Base-by-base conservation (phyloP, 2,329 filamentous ascomycete species). In the Ambrosiella cleistominuta region DNA sequence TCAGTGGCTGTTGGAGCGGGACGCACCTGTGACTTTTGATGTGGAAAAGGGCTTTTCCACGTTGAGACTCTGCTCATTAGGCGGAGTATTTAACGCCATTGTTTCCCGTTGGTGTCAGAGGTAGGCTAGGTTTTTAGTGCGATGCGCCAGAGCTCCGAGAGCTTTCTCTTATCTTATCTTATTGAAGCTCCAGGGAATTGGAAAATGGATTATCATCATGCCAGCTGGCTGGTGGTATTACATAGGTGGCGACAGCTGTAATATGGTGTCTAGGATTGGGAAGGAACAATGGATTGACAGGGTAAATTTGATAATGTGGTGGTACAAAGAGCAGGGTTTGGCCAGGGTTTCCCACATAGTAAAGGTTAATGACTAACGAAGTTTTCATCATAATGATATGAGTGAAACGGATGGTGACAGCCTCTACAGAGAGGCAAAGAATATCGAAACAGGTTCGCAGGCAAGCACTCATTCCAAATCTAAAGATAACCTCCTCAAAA, bases 1-100 rank as follows among this genome's bases (percentile, higher is more conserved):
- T 27, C 27, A 3, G 27, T 27, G 27, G 3, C 39, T 17, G 45
- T n/a, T 3, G 45, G 9, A 19, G 8, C 13, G 11, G 19, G 4
- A 62, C 69, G 57, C 73, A 86, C 84, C 83, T 68, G 83, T 87
- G 66, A 88, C 85, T 76, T 88, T 88, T 64, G 83, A 86, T 65
- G 82, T 83, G 67, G 83, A 83, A 63, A 78, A 80, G 64, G 78
- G 75, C 72, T 82, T 77, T 72, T 83, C 80, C 27, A 27, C 27
- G 4, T 27, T 27, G 27, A 5, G 4, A 3, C 27, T 27, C 27
- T 27, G 27, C 27, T 27, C 27, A 27, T 27, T 27, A 3, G 27
- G 27, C 3, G 27, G 27, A 27, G 27, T 27, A 27, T 27, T 27
- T 27, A 5, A 27, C 27, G 27, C 4, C 27, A 27, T 27, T 27